These are phyloP conservation scores for Prunus kanzakura DNA, from an alignment of 306 rosid genomes.

Conservation along the genomic window DNA sequence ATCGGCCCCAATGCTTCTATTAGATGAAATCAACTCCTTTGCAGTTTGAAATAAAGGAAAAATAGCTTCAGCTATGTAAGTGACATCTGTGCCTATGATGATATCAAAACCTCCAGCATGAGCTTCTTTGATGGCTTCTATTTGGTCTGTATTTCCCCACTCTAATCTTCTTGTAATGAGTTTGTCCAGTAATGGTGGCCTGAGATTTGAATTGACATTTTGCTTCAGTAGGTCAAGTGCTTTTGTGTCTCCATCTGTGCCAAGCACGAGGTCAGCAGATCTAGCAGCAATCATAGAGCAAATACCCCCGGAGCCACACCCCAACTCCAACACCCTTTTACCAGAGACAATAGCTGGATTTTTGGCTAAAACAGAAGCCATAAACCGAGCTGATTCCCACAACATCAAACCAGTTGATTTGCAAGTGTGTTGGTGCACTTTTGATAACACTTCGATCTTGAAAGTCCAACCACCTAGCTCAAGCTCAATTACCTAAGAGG, in stretches of 20 bases:
- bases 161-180: constrained; percentile 44
- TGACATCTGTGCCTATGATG: constrained; percentile 83
- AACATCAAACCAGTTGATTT: constrained; percentile 89
- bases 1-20: constrained; percentile 21
- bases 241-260: constrained; percentile 78
- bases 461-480: constrained; percentile 53
- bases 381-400: constrained; percentile 92
- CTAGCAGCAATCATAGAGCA: constrained; percentile 77
- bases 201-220: constrained; percentile 65
- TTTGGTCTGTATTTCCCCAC: constrained; percentile 74
- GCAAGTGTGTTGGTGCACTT: constrained; percentile 86
- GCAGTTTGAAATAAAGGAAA: constrained; percentile 80
- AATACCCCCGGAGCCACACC: constrained; percentile 83
- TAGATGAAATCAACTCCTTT: constrained; percentile 51
- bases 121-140: constrained; percentile 56
- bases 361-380: constrained; percentile 74
- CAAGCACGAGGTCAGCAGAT: constrained; percentile 58
- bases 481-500: constrained; percentile 45
- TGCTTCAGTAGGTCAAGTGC: constrained; percentile 60
- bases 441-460: constrained; percentile 64
- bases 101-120: constrained; percentile 59
- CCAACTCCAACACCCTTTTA: constrained; percentile 80
- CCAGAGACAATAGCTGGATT: constrained; percentile 69
- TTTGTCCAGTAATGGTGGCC: constrained; percentile 40
- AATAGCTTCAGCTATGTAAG: constrained; percentile 73